Conservation (phyloP, 768 basidiomycete genomes). For the Suillus occidentalis region DNA sequence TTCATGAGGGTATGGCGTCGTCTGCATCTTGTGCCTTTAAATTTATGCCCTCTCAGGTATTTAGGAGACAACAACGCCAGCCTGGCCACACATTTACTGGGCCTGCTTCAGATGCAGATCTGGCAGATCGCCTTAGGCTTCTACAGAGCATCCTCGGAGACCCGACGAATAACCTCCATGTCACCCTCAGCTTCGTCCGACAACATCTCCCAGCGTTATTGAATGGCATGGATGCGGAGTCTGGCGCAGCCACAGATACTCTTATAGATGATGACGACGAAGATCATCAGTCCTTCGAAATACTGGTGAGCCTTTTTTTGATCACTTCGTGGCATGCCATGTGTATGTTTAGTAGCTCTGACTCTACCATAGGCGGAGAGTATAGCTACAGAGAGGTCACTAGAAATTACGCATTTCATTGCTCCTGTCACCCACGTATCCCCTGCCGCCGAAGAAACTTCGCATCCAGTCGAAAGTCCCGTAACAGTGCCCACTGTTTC, state of each 20-base stretch:
- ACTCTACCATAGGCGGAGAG: constrained; percentile 24
- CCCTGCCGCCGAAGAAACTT: neutral
- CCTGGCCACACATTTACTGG: constrained; percentile 13
- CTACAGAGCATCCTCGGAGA: constrained; percentile 52
- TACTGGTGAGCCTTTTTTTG: constrained; percentile 23
- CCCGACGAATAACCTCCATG: constrained; percentile 44
- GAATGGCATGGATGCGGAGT: constrained; percentile 18
- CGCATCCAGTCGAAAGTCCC: neutral
- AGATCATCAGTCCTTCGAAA: constrained; percentile 19
- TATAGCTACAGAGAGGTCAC: constrained; percentile 4
- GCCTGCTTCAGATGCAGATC: constrained; percentile 27
- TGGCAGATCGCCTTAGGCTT: constrained; percentile 39
- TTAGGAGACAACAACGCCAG: constrained; percentile 24
- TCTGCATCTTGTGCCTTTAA: constrained; percentile 36
- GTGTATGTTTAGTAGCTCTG: constrained; percentile 26
- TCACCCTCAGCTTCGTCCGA: constrained; percentile 35
- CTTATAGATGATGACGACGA: constrained; percentile 31
- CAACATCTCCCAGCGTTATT: constrained; percentile 32
- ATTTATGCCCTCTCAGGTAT: constrained; percentile 25
- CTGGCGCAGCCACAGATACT: constrained; percentile 5
- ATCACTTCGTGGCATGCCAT: constrained; percentile 22
- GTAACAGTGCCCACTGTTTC: constrained; percentile 9
- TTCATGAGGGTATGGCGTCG: constrained; percentile 49
- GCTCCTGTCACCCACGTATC: neutral
- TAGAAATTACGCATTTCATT: neutral